Percentiles rank a stretch among this genome's conserved stretches.
Conservation (phyloP, 345 rosid species). For the Gossypium longicalyx region DNA sequence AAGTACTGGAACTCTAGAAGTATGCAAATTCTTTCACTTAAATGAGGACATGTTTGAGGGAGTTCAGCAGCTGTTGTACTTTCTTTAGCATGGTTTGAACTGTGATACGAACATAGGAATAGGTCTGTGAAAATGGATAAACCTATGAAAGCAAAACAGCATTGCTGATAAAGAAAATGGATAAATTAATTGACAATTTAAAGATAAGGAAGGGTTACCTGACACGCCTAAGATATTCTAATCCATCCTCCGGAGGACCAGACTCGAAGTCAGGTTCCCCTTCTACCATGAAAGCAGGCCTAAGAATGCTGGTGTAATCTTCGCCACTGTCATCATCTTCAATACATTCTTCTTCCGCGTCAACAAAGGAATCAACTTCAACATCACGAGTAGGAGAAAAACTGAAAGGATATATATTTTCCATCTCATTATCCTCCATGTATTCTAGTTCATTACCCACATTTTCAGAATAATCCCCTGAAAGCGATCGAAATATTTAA, state of each 20-base stretch:
- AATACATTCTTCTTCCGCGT: conserved; percentile 30
- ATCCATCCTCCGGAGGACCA: conserved; percentile 93
- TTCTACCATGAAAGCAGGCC: conserved; percentile 73
- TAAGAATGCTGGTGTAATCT: conserved; percentile 67
- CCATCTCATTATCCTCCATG: conserved; percentile 22
- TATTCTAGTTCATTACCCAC: conserved; percentile 27
- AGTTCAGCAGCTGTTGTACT: neutral
- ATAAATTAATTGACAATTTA: neutral
- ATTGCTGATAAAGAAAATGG: neutral
- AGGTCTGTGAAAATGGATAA: neutral
- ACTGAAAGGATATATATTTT: conserved; percentile 20
- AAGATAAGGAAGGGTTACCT: conserved; percentile 39
- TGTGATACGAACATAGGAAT: neutral
- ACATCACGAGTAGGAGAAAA: conserved; percentile 17
- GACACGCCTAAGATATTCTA: conserved; percentile 84
- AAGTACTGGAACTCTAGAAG: neutral
- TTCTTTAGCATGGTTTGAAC: neutral
- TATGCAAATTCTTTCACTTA: neutral
- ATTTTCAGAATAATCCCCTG: conserved; percentile 41
- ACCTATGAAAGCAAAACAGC: neutral
- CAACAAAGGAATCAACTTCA: conserved; percentile 21
- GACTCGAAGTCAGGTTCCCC: conserved; percentile 87
- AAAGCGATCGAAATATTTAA: conserved; percentile 30
- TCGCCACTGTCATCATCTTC: conserved; percentile 67
- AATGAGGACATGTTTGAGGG: neutral